Evolutionary conservation across 176 grass and related monocot genomes (phyloP), one percentile per base, ranked within the genome.

Genomic region (Eragrostis nindensis): DNA sequence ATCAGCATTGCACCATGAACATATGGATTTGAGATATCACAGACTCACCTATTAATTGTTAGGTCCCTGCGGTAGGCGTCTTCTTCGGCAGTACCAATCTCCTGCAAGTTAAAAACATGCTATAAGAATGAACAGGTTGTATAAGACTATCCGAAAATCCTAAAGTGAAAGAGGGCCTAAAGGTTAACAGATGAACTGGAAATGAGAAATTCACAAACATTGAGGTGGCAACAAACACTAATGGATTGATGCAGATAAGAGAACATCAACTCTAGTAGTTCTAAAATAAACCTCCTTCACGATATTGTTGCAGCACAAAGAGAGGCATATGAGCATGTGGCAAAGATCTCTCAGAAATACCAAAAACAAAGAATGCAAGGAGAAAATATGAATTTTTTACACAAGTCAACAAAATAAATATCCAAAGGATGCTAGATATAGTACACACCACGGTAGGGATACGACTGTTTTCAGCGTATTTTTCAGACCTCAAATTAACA

Each of bases 401-500:
- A 80, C 0, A 60, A 32, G 13, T 64, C 25, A 30, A 11, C 3
- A 43, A 43, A 73, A 84, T 30, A 55, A 63, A 36, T 30, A 68
- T 54, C 8, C 6, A 70, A 85, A 76, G 43, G 68, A 40, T 64
- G 15, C 41, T 80, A 77, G 56, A 70, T 61, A 62, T 32, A 78
- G 74, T 80, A 76, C 71, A 68, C 88, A 98, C 96, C 92, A 98
- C 87, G 40, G 86, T 91, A 63, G 96, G 96, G 78, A 98, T 98
- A 49, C 96, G 88, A 70, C 92, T 98, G 79, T 93, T 93, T 79
- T 98, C 96, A 86, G 86, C 88, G 29, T 98, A 98, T 27, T 50
- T 84, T 94, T 98, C 95, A 86, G 92, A 98, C 46, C 95, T 87
- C 88, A 98, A 87, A 78, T 98, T 98, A 49, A 98, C 95, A 91